Evolutionary conservation across 805 yeast genomes (phyloP).

Genomic region (Lachancea thermotolerans): DNA sequence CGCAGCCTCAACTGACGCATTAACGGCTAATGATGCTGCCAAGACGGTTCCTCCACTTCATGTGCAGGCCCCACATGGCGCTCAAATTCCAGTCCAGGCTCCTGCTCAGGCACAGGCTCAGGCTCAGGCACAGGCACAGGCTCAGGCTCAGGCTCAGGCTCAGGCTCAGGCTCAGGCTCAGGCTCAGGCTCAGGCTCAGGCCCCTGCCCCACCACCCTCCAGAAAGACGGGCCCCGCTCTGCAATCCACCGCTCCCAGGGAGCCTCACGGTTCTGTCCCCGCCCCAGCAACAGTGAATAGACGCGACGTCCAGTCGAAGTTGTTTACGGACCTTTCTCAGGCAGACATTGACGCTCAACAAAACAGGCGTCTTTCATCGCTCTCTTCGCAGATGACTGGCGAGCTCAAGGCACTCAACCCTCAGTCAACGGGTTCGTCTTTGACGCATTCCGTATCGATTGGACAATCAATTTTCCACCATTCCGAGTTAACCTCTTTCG

Average conservation of each 20-base stretch:
- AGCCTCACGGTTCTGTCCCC: conserved; percentile 10
- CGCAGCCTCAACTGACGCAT: too few relatives aligned
- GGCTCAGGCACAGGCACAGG: conserved; percentile 39
- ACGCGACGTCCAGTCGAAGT: conserved; percentile 40
- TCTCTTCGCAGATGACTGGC: conserved; percentile 28
- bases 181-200: conserved; percentile 1
- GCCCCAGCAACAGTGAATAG: conserved; percentile 12
- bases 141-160: conserved; percentile 43
- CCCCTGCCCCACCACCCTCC: conserved; percentile 53
- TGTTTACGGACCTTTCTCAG: conserved; percentile 40
- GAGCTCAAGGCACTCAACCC: conserved; percentile 33
- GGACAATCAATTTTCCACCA: conserved; percentile 40
- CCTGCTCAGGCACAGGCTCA: conserved; percentile 52
- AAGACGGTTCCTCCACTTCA: conserved; percentile 18
- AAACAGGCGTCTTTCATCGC: conserved; percentile 13
- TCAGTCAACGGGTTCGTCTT: conserved; percentile 39
- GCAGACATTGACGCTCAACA: conserved; percentile 27
- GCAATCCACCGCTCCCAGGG: conserved; percentile 13
- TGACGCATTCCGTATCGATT: conserved; percentile 13
- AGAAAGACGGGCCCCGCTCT: conserved; percentile 37
- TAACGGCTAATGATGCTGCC: conserved; percentile 4
- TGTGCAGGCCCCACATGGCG: conserved; percentile 32
- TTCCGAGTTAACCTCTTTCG: conserved; percentile 46
- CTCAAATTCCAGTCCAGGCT: conserved; percentile 39
- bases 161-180: conserved; percentile 19